Base-by-base conservation (phyloP, 2,329 filamentous ascomycete genomes). In the Aspergillus ustus region DNA sequence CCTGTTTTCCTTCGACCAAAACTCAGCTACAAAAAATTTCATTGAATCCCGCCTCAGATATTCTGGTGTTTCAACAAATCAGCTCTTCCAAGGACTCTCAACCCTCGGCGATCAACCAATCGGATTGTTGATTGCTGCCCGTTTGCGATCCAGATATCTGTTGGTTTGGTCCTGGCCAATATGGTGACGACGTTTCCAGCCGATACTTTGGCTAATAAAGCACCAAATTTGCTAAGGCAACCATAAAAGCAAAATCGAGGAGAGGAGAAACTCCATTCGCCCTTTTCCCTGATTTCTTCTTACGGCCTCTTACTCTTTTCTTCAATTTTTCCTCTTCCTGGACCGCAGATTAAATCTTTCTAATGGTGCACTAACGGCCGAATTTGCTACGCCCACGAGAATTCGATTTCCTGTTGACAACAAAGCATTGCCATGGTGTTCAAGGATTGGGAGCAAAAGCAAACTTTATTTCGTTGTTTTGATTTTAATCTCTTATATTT, bases 391-490 rank as follows among this genome's bases (percentile, higher is more conserved):
- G 29, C 34, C 48, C 34, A 17, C 31, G 43, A 59, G 22, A 37
- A 45, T 49, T 40, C n/a, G 48, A 44, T 48, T 56, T 57, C 29
- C 40, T 52, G 22, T 57, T 40, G 45, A 37, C 17, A 59, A 59
- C 34, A 29, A 57, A 56, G 62, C 62, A 64, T 64, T 56, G 56
- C 56, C 45, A 58, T 44, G 62, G 60, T 54, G 62, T 64, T 57
- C 45, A 50, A 46, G 56, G 53, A 51, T 49, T 37, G 34, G 22
- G 34, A 48, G 34, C 50, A 59, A 57, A 57, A 61, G 46, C 45
- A 63, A 52, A 52, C 37, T 52, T 44, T 51, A 37, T 53, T 48
- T 15, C 55, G 55, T 49, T 40, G 15, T n/a, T 54, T 52, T 22
- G 19, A 34, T 60, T 29, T 60, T 15, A 20, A 43, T 48, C 44